These are phyloP conservation scores for Phytopythium helicoides DNA, from an alignment of 352 stramenopile genomes.

Conservation along the genomic window DNA sequence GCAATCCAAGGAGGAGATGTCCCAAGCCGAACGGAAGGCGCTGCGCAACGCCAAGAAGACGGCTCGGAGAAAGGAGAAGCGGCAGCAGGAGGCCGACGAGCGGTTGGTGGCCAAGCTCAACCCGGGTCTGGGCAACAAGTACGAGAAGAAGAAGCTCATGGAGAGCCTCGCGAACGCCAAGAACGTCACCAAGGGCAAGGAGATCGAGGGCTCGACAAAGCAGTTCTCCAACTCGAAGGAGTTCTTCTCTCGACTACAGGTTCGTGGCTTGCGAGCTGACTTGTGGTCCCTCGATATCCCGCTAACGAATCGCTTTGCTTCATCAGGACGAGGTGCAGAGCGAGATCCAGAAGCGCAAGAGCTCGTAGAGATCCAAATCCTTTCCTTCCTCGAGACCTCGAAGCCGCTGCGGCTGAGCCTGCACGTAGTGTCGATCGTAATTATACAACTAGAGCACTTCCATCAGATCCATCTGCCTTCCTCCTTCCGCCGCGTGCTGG, in stretches of 20 bases:
- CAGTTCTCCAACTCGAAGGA: slow-evolving; percentile 89
- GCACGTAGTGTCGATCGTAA: slow-evolving; percentile 5
- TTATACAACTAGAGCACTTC: slow-evolving; percentile 18
- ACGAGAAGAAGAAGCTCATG: slow-evolving; percentile 93
- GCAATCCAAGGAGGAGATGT: slow-evolving; percentile 86
- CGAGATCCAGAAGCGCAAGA: slow-evolving; percentile 35
- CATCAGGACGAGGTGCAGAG: slow-evolving; percentile 41
- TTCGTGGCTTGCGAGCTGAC: slow-evolving; percentile 10
- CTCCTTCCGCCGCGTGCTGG: too few relatives aligned
- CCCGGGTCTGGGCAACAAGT: slow-evolving; percentile 94
- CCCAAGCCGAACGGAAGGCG: slow-evolving; percentile 83
- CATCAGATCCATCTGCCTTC: too few relatives aligned
- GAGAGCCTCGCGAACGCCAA: slow-evolving; percentile 75
- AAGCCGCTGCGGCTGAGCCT: too few relatives aligned
- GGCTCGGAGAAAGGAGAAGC: slow-evolving; percentile 87
- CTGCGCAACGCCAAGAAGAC: slow-evolving; percentile 90
- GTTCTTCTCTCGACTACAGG: slow-evolving; percentile 80
- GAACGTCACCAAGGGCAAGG: slow-evolving; percentile 83
- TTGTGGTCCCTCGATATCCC: slow-evolving; percentile 8
- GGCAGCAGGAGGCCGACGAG: slow-evolving; percentile 89
- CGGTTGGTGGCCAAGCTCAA: slow-evolving; percentile 93
- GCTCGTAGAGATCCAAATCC: slow-evolving; percentile 7
- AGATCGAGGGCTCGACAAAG: slow-evolving; percentile 76
- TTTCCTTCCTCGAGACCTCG: too few relatives aligned
- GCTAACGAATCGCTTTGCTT: slow-evolving; percentile 6